phyloP scores from a whole-genome alignment of 495 filamentous ascomycete genomes.

The Penicillium coprophilum region DNA sequence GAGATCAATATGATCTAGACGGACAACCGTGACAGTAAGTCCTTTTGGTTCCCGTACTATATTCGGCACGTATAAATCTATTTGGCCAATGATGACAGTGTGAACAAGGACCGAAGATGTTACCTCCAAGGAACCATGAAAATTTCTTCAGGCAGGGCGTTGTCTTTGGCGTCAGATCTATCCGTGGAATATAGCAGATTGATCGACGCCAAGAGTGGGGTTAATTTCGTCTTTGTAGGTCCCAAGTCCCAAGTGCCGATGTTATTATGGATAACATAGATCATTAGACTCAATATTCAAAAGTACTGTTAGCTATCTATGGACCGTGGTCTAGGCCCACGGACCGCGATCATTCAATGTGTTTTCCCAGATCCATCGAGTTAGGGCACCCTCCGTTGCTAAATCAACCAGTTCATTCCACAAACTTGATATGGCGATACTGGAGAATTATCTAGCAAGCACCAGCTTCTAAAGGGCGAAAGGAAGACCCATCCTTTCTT shows the following conservation, averaged over 20 bases:
- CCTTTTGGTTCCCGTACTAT: neutral
- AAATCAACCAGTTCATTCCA: neutral
- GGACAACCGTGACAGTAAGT: neutral
- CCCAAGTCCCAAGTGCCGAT: neutral
- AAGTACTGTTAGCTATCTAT: neutral
- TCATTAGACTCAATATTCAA: neutral
- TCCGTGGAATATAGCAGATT: neutral
- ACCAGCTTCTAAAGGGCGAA: neutral
- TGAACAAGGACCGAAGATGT: neutral
- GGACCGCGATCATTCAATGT: neutral
- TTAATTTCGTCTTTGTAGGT: neutral
- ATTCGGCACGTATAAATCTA: neutral
- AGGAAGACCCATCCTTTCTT: neutral
- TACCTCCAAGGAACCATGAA: neutral
- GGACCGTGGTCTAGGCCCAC: neutral
- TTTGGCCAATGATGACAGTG: neutral
- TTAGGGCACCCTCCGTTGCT: neutral
- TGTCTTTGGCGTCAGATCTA: neutral
- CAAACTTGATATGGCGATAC: neutral
- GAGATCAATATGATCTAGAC: neutral
- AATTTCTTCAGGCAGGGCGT: neutral
- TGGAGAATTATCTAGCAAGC: neutral
- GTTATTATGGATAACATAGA: neutral
- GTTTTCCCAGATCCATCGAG: neutral
- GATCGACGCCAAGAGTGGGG: constrained; percentile 7